These are phyloP conservation scores for Aspergillus biplanus DNA, from an alignment of 495 filamentous ascomycete genomes.

Conservation along the genomic window DNA sequence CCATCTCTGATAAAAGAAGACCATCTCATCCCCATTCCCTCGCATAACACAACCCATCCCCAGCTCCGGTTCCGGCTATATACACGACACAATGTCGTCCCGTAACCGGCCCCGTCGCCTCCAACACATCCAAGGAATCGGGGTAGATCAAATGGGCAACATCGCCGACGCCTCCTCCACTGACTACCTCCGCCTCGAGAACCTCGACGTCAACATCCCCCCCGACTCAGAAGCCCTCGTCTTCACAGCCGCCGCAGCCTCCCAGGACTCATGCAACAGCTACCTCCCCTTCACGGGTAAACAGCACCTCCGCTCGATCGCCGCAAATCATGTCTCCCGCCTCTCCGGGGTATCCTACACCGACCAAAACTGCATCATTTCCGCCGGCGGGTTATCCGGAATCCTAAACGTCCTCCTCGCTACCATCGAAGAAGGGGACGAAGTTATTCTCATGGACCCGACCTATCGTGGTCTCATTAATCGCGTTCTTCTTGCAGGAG, in stretches of 20 bases:
- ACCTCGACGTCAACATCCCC: background rate
- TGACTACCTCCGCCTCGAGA: slow-evolving; percentile 1
- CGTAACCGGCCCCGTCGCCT: slow-evolving; percentile 4
- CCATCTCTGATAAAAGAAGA: too few species aligned
- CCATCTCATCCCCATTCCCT: too few species aligned
- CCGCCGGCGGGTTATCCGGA: background rate
- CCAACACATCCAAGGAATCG: slow-evolving; percentile 1
- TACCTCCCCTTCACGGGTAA: slow-evolving; percentile 1
- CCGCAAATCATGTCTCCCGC: background rate
- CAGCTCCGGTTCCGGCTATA: too few species aligned
- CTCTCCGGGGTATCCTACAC: background rate
- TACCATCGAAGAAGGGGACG: background rate
- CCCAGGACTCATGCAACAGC: background rate
- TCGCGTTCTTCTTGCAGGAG: background rate
- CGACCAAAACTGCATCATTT: background rate
- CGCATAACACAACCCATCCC: too few species aligned
- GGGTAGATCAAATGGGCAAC: slow-evolving; percentile 3
- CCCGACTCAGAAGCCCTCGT: background rate
- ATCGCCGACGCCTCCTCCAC: background rate
- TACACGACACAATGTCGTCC: background rate
- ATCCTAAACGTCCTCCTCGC: slow-evolving; percentile 2
- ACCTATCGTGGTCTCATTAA: background rate
- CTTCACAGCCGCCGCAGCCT: background rate
- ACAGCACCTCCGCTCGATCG: background rate
- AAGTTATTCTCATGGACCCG: background rate